Evolutionary conservation across 495 filamentous ascomycete species (phyloP), one percentile per base, ranked within the genome.

Genomic region (Parathielavia appendiculata): DNA sequence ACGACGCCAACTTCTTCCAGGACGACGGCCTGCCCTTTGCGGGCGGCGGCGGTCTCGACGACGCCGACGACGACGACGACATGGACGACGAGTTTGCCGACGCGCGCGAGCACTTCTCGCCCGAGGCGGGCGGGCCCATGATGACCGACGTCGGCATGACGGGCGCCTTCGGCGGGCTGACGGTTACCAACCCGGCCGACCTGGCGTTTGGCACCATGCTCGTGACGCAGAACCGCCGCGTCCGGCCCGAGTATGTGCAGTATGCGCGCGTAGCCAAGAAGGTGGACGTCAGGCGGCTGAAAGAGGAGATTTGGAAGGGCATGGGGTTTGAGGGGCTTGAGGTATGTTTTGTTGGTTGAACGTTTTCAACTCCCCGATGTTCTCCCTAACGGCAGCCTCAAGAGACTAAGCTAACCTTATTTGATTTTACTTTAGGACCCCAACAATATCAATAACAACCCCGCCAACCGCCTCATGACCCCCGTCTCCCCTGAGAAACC

Each of bases 191-290:
- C 59, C 71, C 67, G 19, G 69, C 67, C 6, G 82, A 81, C 43
- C 78, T 83, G 45, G 89, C 88, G 20, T 97, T 95, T 71, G 93
- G 93, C 1, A 89, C 89, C 9, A 90, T 96, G 66, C 78, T 99
- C 10, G 91, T 99, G n/a, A 96, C 92, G 12, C 87, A 92, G 68
- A 88, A 79, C 59, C 74, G 92, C 49, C 76, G 93, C 45, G 69
- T 92, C 35, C 74, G 92, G 63, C 95, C 93, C 0, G 93, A 97
- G 69, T 97, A 99, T 59, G 90, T 99, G 32, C 89, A 96, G 68
- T 99, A 96, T 70, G 95, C 95, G 17, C 81, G 91, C 30, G 87
- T 95, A 23, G 95, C 95, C 14, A 99, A 96, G 82, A 99, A 97
- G 78, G 95, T 99, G n/a, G 95, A 99, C 67, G 91, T 97, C 0